phyloP scores from a whole-genome alignment of 495 filamentous ascomycete species.

The Lasiosphaeria hispida region DNA sequence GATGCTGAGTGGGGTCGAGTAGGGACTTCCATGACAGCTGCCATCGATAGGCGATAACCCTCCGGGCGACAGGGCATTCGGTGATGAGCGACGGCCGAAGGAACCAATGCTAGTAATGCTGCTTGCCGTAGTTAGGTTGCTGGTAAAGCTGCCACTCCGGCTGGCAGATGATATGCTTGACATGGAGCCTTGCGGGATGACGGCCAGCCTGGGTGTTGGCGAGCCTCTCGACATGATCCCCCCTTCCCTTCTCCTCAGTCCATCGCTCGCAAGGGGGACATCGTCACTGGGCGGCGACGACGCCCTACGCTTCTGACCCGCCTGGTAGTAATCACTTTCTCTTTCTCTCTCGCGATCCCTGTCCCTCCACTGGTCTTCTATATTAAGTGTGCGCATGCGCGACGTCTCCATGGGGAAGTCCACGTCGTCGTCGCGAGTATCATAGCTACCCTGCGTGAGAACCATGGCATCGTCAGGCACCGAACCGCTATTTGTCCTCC shows the following conservation, averaged over 20 bases:
- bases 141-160: constrained; percentile 74
- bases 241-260: constrained; percentile 63
- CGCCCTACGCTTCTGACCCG: constrained; percentile 72
- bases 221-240: constrained; percentile 50
- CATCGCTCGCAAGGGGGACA: constrained; percentile 60
- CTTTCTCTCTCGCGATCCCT: constrained; percentile 30
- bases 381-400: constrained; percentile 55
- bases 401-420: constrained; percentile 65
- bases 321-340: constrained; percentile 35
- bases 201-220: constrained; percentile 57
- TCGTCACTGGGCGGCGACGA: constrained; percentile 79
- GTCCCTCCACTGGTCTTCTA: constrained; percentile 49
- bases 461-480: constrained; percentile 38
- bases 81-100: constrained; percentile 73
- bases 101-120: constrained; percentile 72
- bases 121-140: constrained; percentile 60
- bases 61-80: constrained; percentile 67
- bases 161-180: constrained; percentile 70
- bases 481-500: constrained; percentile 51
- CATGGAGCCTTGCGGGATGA: constrained; percentile 62
- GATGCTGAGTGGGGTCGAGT: constrained; percentile 55
- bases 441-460: constrained; percentile 42
- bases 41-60: constrained; percentile 48
- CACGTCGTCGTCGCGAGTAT: constrained; percentile 59
- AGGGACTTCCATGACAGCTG: constrained; percentile 50